Evolutionary conservation across 73 alveolate genomes (phyloP).

Genomic region (Paramecium tetraurelia): DNA sequence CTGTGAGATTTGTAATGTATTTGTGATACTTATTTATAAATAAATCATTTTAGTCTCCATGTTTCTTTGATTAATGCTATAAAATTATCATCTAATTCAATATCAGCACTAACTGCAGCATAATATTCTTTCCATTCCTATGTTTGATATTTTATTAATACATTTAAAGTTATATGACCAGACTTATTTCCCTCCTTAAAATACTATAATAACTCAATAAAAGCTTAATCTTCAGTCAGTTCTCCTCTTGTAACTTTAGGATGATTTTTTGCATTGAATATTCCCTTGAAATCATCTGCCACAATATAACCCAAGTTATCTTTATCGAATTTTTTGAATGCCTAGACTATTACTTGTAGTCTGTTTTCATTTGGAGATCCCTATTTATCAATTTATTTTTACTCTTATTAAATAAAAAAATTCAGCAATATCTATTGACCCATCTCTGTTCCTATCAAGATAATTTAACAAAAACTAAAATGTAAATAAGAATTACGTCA

Average conservation of each 20-base stretch:
- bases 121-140: constrained; percentile 71
- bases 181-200: constrained; percentile 69
- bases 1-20: background rate
- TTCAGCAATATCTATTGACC: constrained; percentile 28
- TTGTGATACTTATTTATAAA: constrained; percentile 2
- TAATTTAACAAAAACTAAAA: background rate
- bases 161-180: constrained; percentile 62
- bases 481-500: constrained; percentile 59
- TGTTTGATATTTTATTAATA: background rate
- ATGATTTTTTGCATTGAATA: constrained; percentile 71
- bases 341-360: constrained; percentile 59
- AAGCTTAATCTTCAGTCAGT: constrained; percentile 73
- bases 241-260: constrained; percentile 74
- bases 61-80: constrained; percentile 62
- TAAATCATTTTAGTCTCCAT: constrained; percentile 64
- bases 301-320: constrained; percentile 68
- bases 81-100: constrained; percentile 71
- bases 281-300: constrained; percentile 73
- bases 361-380: constrained; percentile 72
- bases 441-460: constrained; percentile 37
- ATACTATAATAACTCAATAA: constrained; percentile 67
- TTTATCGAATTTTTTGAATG: constrained; percentile 70
- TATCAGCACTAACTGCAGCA: constrained; percentile 77
- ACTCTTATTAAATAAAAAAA: background rate
- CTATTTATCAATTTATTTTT: background rate